A percentile compares a stretch with the other conserved stretches of the same genome.
These are phyloP conservation scores for Microsporum ferrugineum DNA, from an alignment of 2,329 filamentous ascomycete species.

Conservation along the genomic window DNA sequence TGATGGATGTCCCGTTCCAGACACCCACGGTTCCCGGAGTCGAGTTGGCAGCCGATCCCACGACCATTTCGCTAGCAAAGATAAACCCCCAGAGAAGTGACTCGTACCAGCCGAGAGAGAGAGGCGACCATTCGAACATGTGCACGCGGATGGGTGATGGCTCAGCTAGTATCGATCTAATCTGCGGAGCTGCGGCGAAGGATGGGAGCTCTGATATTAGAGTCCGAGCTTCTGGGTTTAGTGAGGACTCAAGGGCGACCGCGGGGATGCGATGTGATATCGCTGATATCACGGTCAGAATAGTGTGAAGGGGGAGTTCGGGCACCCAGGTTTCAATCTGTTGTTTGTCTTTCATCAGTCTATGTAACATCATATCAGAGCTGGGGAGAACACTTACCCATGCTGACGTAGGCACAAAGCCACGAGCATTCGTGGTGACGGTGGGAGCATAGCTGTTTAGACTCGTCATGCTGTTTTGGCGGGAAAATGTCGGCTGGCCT, in stretches of 20 bases:
- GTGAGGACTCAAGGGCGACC: constrained; percentile 33
- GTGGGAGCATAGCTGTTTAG: constrained; percentile 53
- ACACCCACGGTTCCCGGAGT: constrained; percentile 78
- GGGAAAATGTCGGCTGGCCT: constrained; percentile 66
- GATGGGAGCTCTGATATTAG: constrained; percentile 34
- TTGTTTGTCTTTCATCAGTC: background rate
- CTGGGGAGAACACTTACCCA: constrained; percentile 45
- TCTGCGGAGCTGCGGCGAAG: constrained; percentile 41
- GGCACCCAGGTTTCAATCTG: constrained; percentile 89
- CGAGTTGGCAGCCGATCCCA: constrained; percentile 30
- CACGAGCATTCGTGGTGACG: constrained; percentile 40
- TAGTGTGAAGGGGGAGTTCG: constrained; percentile 76
- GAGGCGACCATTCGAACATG: constrained; percentile 85
- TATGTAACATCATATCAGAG: background rate
- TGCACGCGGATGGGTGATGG: constrained; percentile 65
- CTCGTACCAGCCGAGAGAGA: constrained; percentile 91
- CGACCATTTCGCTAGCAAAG: constrained; percentile 78
- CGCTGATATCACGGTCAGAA: constrained; percentile 61
- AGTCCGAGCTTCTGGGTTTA: constrained; percentile 31
- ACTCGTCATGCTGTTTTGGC: constrained; percentile 81
- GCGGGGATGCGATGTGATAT: constrained; percentile 42
- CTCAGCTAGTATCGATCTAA: constrained; percentile 58
- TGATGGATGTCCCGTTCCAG: constrained; percentile 85
- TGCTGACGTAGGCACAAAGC: constrained; percentile 64
- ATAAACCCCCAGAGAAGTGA: constrained; percentile 88